Base-by-base conservation (phyloP, 202 grass and related monocot species). In the Zizania palustris region DNA sequence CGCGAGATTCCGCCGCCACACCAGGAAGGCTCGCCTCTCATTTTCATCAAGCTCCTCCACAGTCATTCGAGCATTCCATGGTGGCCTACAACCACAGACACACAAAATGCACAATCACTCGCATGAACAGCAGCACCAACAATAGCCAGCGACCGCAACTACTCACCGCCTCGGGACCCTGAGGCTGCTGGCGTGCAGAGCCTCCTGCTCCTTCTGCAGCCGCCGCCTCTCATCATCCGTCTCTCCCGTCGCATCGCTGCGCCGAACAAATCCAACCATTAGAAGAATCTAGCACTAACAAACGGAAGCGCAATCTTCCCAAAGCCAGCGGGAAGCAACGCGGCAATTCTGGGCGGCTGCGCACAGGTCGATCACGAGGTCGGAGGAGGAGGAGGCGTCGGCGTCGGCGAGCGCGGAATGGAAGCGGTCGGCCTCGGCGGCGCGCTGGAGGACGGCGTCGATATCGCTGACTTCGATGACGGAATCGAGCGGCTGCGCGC, bases 401-500 rank as follows among this genome's bases (percentile, higher is more conserved):
- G 60, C 16, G 49, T 75, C 67, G 18, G 75, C 75, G 69, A 82
- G 74, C 7, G 85, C 36, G 60, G 66, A 66, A 11, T 81, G 67
- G 55, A 82, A 56, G 69, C 79, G 69, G 46, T 91, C 86, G 11
- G 75, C 87, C 82, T 89, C 91, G 9, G 87, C 90, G 54, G 94
- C 84, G 22, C 86, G 88, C 68, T 93, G 75, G 15, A 97, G 79
- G 63, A 97, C 83, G 67, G 86, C 88, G 63, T 93, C 91, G 67
- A 97, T 93, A 57, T 97, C 94, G 84, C 87, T 83, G 88, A 97
- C 81, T 20, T 97, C 91, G 50, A 85, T 97, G 84, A 91, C 80
- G 48, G 94, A 97, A 72, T 97, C 91, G 42, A 97, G 90, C 1
- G 85, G 77, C 60, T 42, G 76, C 39, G 85, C 79, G 28, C 84